Evolutionary conservation across 2,329 filamentous ascomycete genomes (phyloP), one percentile per base, ranked within the genome.

Genomic region (Amesomyces nigricolor): DNA sequence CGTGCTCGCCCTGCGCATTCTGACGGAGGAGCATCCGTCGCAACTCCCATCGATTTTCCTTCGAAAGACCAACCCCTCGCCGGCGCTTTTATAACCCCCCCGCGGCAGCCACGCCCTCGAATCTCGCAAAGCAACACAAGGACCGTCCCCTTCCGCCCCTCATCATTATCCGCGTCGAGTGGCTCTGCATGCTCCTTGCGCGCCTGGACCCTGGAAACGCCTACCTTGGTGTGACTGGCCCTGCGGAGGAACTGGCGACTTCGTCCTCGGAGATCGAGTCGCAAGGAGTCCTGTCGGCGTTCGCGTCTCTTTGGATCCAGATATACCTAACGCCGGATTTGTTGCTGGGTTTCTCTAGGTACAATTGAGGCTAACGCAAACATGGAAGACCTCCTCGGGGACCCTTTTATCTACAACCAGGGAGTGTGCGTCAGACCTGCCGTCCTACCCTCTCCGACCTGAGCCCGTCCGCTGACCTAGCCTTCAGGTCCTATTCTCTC

Each of bases 401-500:
- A 61, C 51, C 38, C 50, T 19, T 57, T 56, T 44, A 59, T 61
- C 47, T 57, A 47, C 44, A 54, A 49, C 44, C 59, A 61, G 57
- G 57, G 45, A 17, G 48, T 56, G 59, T 61, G 53, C 51, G 59
- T 57, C 50, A 26, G 39, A 37, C 22, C 16, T n/a, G 14, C n/a
- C 19, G 17, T 19, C 44, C 47, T 6, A 37, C 11, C 17, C 9
- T 26, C 35, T 17, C 35, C 35, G 42, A 10, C 29, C 30, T 29
- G 42, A 48, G 38, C 57, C 65, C 47, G 61, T 46, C 52, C 35
- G 56, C 45, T 19, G 16, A 19, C 35, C 22, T 14, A 14, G 19
- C 16, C 30, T 17, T 14, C 61, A 82, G 79, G 67, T 79, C 77
- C 47, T 80, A 83, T 64, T 77, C 84, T 57, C 72, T 95, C 63